phyloP scores from a whole-genome alignment of 1,284 basidiomycete species.

The Thelephora terrestris region DNA sequence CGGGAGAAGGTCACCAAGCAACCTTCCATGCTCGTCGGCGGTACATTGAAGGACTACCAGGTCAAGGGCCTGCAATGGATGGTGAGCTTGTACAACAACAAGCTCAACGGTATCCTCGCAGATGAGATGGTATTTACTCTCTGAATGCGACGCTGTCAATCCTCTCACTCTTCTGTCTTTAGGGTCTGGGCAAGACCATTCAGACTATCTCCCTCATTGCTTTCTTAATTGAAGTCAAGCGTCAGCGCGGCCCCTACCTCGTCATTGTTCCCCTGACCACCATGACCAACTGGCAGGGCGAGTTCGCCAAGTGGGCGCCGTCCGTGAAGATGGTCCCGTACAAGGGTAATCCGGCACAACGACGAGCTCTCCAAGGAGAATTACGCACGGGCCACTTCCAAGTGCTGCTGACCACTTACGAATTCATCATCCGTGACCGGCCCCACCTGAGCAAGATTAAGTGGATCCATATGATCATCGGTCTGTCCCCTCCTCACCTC shows the following conservation, averaged over 20 bases:
- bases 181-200: conserved; percentile 96
- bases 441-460: conserved; percentile 85
- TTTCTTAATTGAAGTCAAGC: conserved; percentile 91
- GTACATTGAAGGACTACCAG: conserved; percentile 89
- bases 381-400: conserved; percentile 82
- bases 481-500: conserved; percentile 28
- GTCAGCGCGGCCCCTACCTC: conserved; percentile 89
- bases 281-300: conserved; percentile 96
- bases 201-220: conserved; percentile 95
- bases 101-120: conserved; percentile 92
- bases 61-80: conserved; percentile 95
- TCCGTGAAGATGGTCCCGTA: conserved; percentile 79
- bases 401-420: conserved; percentile 94
- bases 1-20: conserved; percentile 85
- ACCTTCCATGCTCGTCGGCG: conserved; percentile 74
- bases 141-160: conserved; percentile 9
- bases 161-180: conserved; percentile 11
- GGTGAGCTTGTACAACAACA: conserved; percentile 98
- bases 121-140: conserved; percentile 84
- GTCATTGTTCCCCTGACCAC: conserved; percentile 98
- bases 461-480: conserved; percentile 99
- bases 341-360: conserved; percentile 86
- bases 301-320: conserved; percentile 98
- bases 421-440: conserved; percentile 98
- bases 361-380: conserved; percentile 65